Evolutionary conservation across 2,329 filamentous ascomycete genomes (phyloP), one percentile per base, ranked within the genome.

Genomic region (Fusarium albosuccineum): DNA sequence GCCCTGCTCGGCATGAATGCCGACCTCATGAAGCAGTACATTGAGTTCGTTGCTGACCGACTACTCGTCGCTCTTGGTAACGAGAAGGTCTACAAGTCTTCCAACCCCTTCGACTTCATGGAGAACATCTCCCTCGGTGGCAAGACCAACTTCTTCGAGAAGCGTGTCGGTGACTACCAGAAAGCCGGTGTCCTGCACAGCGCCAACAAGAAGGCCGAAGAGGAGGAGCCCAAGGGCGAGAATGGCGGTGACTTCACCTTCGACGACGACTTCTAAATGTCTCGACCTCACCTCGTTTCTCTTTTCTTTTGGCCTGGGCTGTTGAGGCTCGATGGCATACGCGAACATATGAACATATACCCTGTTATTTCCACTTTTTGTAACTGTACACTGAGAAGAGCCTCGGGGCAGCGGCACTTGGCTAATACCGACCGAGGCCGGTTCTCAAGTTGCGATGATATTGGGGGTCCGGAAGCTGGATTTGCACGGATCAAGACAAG

Each of bases 81-180:
- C 82, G 88, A 92, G 74, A 98, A 97, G 87, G 86, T 92, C 75
- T 99, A 97, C 89, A 92, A 96, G 78, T 86, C 91, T 27, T 88
- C 91, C 80, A 99, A 99, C 85, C 96, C 96, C 79, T 99, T 99
- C 80, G 96, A 99, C 87, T 99, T 99, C 82, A 99, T 99, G 96
- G 96, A 99, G 88, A 97, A 97, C 84, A 99, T 99, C 82, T 98
- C 96, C 22, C 88, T 99, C 10, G 93, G 94, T 53, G 96, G 96
- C 82, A 99, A 99, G 92, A 99, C 96, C 80, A 99, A 99, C 90
- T 99, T 99, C 89, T 99, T 99, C 80, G 96, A 99, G 91, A 99
- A 99, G 92, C 93, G 96, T 74, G 96, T 99, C 60, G 96, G 91
- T 80, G 96, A 99, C 78, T 99, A 99, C 89, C 96, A 99, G 84